A percentile compares a stretch with the other conserved stretches of the same genome.
Conservation (phyloP, 345 rosid genomes). For the Euphorbia peplus region DNA sequence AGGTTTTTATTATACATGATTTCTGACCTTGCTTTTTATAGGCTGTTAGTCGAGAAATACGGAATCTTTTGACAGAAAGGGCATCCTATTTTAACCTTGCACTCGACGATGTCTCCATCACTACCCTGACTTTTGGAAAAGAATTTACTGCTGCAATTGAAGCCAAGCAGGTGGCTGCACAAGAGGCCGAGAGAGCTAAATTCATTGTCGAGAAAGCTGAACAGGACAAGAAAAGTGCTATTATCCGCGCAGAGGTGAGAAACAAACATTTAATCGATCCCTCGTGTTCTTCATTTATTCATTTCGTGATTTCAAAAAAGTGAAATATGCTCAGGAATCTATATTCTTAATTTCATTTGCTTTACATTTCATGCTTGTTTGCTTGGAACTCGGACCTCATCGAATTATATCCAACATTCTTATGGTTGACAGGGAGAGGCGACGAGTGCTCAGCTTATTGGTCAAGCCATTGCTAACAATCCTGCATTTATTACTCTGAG, state of each 20-base stretch:
- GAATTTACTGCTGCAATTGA: slow-evolving; percentile 96
- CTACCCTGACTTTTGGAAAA: slow-evolving; percentile 78
- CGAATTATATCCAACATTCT: slow-evolving; percentile 2
- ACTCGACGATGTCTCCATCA: slow-evolving; percentile 88
- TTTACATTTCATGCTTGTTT: not conserved
- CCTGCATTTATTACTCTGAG: slow-evolving; percentile 88
- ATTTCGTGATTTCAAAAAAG: not conserved
- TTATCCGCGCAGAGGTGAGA: slow-evolving; percentile 83
- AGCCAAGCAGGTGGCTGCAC: slow-evolving; percentile 93
- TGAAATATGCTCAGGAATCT: not conserved
- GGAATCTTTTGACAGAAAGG: slow-evolving; percentile 81
- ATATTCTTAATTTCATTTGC: no score
- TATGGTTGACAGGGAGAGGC: slow-evolving; percentile 72
- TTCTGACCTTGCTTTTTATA: slow-evolving; percentile 11
- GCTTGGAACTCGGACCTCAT: not conserved
- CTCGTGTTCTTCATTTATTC: not conserved
- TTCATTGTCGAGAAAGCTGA: slow-evolving; percentile 94
- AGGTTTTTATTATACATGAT: not conserved
- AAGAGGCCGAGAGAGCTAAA: slow-evolving; percentile 93
- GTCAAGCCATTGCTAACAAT: slow-evolving; percentile 89
- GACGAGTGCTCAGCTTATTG: slow-evolving; percentile 86
- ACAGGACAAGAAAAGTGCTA: slow-evolving; percentile 87
- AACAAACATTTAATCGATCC: not conserved
- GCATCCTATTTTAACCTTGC: slow-evolving; percentile 71
- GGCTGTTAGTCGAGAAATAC: slow-evolving; percentile 82